These are phyloP conservation scores for Pelargonium nanum DNA, from an alignment of 345 rosid genomes.

Conservation along the genomic window DNA sequence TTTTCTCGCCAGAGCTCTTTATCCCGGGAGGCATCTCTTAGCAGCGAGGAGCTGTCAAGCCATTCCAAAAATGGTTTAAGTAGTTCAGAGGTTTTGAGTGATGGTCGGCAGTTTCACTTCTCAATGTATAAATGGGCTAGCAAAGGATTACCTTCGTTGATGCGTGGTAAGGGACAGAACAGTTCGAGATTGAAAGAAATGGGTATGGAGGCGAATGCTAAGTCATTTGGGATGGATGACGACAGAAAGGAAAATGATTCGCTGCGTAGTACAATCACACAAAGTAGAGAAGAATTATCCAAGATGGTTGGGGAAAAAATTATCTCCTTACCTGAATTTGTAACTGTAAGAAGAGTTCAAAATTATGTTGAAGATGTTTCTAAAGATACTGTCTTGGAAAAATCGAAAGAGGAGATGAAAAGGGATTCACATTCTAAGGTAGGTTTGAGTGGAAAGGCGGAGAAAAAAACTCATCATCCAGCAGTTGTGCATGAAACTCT, in stretches of 20 bases:
- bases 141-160: conserved; percentile 43
- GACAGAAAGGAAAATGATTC: conserved; percentile 10
- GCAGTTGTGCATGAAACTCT: conserved; percentile 13
- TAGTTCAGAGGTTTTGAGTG: conserved; percentile 15
- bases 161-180: conserved; percentile 33
- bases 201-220: conserved; percentile 12
- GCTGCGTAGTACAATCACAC: conserved; percentile 4
- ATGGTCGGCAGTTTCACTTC: conserved; percentile 53
- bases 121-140: conserved; percentile 92
- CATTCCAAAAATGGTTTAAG: conserved; percentile 19
- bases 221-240: conserved; percentile 12
- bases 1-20: conserved; percentile 22
- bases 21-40: conserved; percentile 19
- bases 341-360: background rate
- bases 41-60: conserved; percentile 12
- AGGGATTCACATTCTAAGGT: conserved; percentile 10
- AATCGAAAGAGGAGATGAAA: conserved; percentile 16
- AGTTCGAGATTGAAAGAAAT: conserved; percentile 31
- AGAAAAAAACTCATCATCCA: conserved; percentile 14
- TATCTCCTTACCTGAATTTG: conserved; percentile 2
- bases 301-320: conserved; percentile 15
- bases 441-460: conserved; percentile 13
- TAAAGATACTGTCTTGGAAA: background rate
- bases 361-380: conserved; percentile 5
- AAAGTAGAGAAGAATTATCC: conserved; percentile 4